These are phyloP conservation scores for Lactifluus piperatus DNA, from an alignment of 768 basidiomycete species.

Conservation along the genomic window DNA sequence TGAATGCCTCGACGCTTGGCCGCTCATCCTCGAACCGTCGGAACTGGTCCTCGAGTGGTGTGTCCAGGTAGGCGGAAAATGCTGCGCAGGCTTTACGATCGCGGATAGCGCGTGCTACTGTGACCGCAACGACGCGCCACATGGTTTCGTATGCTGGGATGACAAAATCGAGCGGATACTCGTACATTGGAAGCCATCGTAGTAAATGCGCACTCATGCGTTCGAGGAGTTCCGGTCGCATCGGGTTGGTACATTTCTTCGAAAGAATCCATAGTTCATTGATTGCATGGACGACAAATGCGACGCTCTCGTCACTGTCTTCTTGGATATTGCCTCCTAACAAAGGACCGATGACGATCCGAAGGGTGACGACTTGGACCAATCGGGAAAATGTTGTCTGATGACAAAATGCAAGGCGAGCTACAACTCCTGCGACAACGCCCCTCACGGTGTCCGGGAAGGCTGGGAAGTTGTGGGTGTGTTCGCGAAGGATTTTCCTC, in stretches of 20 bases:
- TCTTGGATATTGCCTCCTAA: conserved; percentile 3
- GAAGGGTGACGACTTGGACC: conserved; percentile 1
- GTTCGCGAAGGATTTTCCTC: conserved; percentile 25
- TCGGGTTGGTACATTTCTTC: conserved; percentile 27
- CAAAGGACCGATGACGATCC: background rate
- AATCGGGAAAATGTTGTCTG: background rate
- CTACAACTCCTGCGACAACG: background rate
- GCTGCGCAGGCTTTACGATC: conserved; percentile 23
- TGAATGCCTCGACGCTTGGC: conserved; percentile 31
- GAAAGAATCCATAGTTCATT: conserved; percentile 41
- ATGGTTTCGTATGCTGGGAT: conserved; percentile 55
- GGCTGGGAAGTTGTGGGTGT: background rate
- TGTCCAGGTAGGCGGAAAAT: conserved; percentile 31
- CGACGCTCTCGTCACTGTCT: background rate
- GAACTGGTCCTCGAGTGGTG: conserved; percentile 29
- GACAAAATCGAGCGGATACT: conserved; percentile 41
- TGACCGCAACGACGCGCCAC: conserved; percentile 49
- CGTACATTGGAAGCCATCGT: conserved; percentile 33
- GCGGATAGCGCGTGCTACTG: conserved; percentile 32
- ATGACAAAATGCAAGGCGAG: background rate
- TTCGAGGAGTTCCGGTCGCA: conserved; percentile 27
- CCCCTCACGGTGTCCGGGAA: background rate
- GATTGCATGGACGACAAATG: conserved; percentile 33
- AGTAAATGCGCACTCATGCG: conserved; percentile 32
- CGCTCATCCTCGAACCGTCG: conserved; percentile 5